Conservation (phyloP, 257 asterid species). For the Solanum arcanum region DNA sequence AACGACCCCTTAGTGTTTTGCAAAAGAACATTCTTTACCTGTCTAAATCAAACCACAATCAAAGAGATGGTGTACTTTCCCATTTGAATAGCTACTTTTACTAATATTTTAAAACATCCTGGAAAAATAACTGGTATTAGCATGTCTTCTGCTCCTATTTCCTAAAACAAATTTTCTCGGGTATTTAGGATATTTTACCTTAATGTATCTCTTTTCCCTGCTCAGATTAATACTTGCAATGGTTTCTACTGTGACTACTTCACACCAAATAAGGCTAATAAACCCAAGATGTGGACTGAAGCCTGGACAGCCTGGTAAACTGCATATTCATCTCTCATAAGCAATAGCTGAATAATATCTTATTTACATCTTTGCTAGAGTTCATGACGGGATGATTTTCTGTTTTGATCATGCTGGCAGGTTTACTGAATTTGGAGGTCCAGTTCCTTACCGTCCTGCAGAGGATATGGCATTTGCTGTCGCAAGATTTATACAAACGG, state of each 20-base stretch:
- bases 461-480: conserved; percentile 95
- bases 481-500: conserved; percentile 78
- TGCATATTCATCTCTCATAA: neutral
- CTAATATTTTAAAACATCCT: neutral
- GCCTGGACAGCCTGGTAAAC: conserved; percentile 95
- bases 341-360: neutral
- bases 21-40: neutral
- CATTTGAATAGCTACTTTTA: neutral
- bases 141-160: neutral
- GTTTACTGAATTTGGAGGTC: conserved; percentile 96
- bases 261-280: conserved; percentile 79
- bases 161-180: neutral
- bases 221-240: conserved; percentile 92
- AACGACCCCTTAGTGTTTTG: neutral
- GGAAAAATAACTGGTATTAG: neutral
- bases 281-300: conserved; percentile 98
- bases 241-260: conserved; percentile 92
- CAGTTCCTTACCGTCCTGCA: conserved; percentile 89
- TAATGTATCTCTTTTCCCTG: neutral
- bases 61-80: neutral
- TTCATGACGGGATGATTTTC: neutral
- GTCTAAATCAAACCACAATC: neutral
- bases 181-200: neutral
- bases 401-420: conserved; percentile 16
- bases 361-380: neutral